Base-by-base conservation (phyloP, 2,329 filamentous ascomycete genomes). In the Endocalyx cinctus region DNA sequence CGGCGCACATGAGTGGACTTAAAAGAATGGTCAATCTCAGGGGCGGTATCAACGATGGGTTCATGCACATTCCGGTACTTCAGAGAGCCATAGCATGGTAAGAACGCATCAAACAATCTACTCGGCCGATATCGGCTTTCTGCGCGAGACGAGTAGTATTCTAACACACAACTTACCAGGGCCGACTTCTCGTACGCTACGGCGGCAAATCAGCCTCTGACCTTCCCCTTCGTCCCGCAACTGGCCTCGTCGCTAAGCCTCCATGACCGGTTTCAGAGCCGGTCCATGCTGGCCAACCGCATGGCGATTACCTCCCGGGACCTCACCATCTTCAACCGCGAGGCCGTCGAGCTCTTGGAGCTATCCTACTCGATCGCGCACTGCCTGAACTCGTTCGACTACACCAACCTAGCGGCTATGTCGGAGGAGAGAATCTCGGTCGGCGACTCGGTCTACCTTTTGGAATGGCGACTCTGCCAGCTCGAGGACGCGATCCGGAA, bases 111-210 rank as follows among this genome's bases (percentile, higher is more conserved):
- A n/a, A n/a, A n/a, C n/a, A n/a, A n/a, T n/a, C n/a, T n/a, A n/a
- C n/a, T n/a, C n/a, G n/a, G n/a, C n/a, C n/a, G n/a, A n/a, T n/a
- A n/a, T n/a, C n/a, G n/a, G n/a, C n/a, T n/a, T n/a, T n/a, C n/a
- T n/a, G n/a, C n/a, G n/a, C n/a, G n/a, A n/a, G n/a, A n/a, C n/a
- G n/a, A n/a, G n/a, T n/a, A n/a, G n/a, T n/a, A n/a, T n/a, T n/a
- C n/a, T n/a, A n/a, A n/a, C n/a, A n/a, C n/a, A n/a, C n/a, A n/a
- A n/a, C n/a, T n/a, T n/a, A n/a, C n/a, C 19, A 55, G 52, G 55
- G 54, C 55, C 10, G 55, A 58, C 34, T 58, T 55, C 27, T 54
- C 55, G 6, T 57, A 58, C 20, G 54, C 52, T 12, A 54, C 54
- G 11, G 52, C 50, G 10, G 43, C 54, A 3, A 44, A 49, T 8